Conservation (phyloP, 75 land plant genomes). For the Adiantum capillusveneris region DNA sequence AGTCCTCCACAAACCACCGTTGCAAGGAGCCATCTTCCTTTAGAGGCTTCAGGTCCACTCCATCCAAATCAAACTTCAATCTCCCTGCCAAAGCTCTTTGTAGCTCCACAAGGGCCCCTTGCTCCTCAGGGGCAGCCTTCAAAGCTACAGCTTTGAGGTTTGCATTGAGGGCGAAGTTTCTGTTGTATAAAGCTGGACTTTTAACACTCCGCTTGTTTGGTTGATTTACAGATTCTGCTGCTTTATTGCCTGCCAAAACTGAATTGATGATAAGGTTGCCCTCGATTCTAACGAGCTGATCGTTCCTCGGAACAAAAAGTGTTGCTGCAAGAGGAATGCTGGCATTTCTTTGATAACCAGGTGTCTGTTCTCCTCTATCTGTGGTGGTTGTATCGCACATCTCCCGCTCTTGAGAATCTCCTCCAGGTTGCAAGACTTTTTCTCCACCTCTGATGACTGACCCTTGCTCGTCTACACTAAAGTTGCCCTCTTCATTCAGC, state of each 20-base stretch:
- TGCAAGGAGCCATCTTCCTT: slow-evolving; percentile 51
- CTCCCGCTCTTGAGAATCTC: too few species aligned
- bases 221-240: slow-evolving; percentile 20
- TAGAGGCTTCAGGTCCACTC: slow-evolving; percentile 13
- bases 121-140: slow-evolving; percentile 3
- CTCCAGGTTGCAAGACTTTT: too few species aligned
- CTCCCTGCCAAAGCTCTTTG: slow-evolving; percentile 38
- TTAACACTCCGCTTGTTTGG: neutral
- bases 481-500: slow-evolving; percentile 14
- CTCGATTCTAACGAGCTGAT: slow-evolving; percentile 83
- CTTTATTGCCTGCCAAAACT: slow-evolving; percentile 85
- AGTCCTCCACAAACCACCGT: slow-evolving; percentile 82
- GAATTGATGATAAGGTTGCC: slow-evolving; percentile 93
- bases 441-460: neutral
- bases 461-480: neutral
- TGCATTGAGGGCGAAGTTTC: slow-evolving; percentile 5
- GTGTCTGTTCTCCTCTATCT: neutral
- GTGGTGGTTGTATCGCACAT: neutral
- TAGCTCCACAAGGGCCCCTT: slow-evolving; percentile 15
- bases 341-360: slow-evolving; percentile 15
- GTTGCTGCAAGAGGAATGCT: slow-evolving; percentile 68
- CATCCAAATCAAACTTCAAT: slow-evolving; percentile 13
- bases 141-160: slow-evolving; percentile 8
- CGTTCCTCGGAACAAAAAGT: slow-evolving; percentile 78
- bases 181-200: neutral